Evolutionary conservation across 345 rosid species (phyloP).

Genomic region (Stellera chamaejasme): DNA sequence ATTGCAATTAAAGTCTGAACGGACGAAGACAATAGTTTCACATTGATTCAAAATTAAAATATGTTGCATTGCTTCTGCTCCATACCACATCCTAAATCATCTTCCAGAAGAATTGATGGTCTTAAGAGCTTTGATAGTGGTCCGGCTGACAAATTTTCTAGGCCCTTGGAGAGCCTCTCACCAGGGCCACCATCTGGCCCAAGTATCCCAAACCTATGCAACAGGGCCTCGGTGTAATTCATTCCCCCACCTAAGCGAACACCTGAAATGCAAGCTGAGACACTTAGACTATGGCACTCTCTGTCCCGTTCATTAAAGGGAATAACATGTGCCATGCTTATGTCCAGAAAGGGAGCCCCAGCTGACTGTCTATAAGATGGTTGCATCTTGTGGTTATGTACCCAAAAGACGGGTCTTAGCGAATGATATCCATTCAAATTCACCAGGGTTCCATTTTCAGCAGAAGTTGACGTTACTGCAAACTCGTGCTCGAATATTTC

Average conservation of each 20-base stretch:
- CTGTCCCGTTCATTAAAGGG: constrained; percentile 77
- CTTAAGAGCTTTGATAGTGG: constrained; percentile 83
- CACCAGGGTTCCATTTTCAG: constrained; percentile 31
- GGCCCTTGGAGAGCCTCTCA: constrained; percentile 69
- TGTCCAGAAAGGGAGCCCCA: constrained; percentile 59
- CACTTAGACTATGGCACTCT: constrained; percentile 78
- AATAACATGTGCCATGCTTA: constrained; percentile 69
- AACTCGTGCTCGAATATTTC: constrained; percentile 32
- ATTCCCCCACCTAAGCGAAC: constrained; percentile 95
- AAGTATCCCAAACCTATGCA: constrained; percentile 90
- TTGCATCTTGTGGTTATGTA: constrained; percentile 43
- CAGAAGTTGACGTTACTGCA: constrained; percentile 12
- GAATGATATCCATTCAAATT: constrained; percentile 37
- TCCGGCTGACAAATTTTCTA: constrained; percentile 69
- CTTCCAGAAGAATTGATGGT: constrained; percentile 41
- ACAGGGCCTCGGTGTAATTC: constrained; percentile 79
- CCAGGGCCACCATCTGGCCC: constrained; percentile 97
- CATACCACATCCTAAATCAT: constrained; percentile 42
- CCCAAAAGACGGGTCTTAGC: constrained; percentile 86
- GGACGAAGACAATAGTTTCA: constrained; percentile 4
- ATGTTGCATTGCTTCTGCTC: constrained; percentile 3
- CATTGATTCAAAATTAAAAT: constrained; percentile 2
- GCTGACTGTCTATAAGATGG: constrained; percentile 27
- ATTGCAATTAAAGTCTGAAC: constrained; percentile 9
- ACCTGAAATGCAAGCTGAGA: constrained; percentile 79